Evolutionary conservation across 2,329 filamentous ascomycete species (phyloP).

Genomic region (Nakataea oryzae): DNA sequence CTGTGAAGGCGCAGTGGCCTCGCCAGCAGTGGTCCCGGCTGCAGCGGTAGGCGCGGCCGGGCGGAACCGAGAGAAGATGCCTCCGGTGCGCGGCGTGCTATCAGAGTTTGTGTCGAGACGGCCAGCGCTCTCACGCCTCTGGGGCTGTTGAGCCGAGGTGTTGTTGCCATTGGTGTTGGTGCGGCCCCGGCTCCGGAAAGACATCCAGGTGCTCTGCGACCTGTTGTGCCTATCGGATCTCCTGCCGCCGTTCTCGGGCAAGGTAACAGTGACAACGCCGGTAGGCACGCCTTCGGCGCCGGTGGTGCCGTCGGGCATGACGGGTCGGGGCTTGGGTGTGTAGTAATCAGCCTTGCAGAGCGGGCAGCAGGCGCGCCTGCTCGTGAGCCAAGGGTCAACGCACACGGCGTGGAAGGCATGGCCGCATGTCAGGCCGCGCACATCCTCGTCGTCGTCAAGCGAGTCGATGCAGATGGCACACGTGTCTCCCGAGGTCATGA

Average conservation of each 20-base stretch:
- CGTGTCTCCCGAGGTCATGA: constrained; percentile 77
- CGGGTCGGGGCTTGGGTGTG: constrained; percentile 75
- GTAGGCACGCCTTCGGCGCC: constrained; percentile 21
- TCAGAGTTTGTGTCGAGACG: not conserved
- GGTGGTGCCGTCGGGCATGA: constrained; percentile 46
- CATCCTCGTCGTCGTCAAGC: constrained; percentile 89
- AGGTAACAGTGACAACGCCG: constrained; percentile 16
- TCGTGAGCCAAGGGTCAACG: constrained; percentile 93
- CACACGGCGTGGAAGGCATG: constrained; percentile 96
- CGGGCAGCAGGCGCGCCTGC: constrained; percentile 86
- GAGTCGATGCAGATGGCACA: constrained; percentile 95
- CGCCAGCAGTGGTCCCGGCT: not conserved
- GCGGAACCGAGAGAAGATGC: not conserved
- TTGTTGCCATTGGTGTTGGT: not conserved
- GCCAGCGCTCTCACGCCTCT: not conserved
- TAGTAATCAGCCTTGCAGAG: constrained; percentile 98
- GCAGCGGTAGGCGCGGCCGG: not conserved
- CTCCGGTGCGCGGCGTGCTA: not conserved
- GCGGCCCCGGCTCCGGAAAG: constrained; percentile 8
- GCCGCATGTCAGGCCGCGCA: constrained; percentile 89
- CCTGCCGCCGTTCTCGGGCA: constrained; percentile 16
- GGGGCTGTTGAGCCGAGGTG: not conserved
- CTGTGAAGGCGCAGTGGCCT: not conserved
- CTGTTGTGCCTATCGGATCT: constrained; percentile 36
- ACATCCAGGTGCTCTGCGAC: constrained; percentile 28